Evolutionary conservation across 1,284 basidiomycete genomes (phyloP), one percentile per base, ranked within the genome.

Genomic region (Trichosporon ovoides): DNA sequence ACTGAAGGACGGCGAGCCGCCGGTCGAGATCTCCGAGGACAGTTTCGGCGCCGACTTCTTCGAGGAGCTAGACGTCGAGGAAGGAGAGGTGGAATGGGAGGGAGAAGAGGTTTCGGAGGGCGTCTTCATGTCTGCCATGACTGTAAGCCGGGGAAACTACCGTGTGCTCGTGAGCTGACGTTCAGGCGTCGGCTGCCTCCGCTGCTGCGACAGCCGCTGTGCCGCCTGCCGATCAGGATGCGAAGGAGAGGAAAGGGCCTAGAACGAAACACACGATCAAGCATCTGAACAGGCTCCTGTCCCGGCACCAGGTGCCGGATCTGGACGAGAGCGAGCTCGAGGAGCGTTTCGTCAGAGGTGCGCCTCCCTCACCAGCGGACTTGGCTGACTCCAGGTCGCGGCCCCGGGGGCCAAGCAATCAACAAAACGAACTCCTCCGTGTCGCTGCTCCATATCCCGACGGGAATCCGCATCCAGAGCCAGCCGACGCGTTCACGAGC

Each of bases 351-450:
- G 74, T 77, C 18, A 63, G 71, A 57, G 76, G 76, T 77, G 49
- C 35, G 69, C 66, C 7, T 19, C 10, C n/a, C 28, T 31, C 28
- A 9, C 24, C 55, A 24, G n/a, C n/a, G n/a, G n/a, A n/a, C 33
- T n/a, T 37, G 18, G 46, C 59, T 57, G 34, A 49, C 14, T 16
- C 14, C 51, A 77, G 77, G 77, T 3, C 68, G 73, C 9, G 79
- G 79, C 3, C 79, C 79, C 1, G 79, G 79, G 12, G 78, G 79
- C 1, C 79, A 79, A 66, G 74, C 76, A 1, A 77, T 79, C 56
- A 79, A 79, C 67, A 79, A 79, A 64, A 78, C 78, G 12, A 76
- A 73, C 46, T 78, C 77, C 7, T 75, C 76, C 3, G 76, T 78
- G 22, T 75, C 69, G 18, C 68, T 80, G 0, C 66, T 74, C 4